Evolutionary conservation across 1,284 basidiomycete genomes (phyloP).

Genomic region (Sanghuangporus baumii): DNA sequence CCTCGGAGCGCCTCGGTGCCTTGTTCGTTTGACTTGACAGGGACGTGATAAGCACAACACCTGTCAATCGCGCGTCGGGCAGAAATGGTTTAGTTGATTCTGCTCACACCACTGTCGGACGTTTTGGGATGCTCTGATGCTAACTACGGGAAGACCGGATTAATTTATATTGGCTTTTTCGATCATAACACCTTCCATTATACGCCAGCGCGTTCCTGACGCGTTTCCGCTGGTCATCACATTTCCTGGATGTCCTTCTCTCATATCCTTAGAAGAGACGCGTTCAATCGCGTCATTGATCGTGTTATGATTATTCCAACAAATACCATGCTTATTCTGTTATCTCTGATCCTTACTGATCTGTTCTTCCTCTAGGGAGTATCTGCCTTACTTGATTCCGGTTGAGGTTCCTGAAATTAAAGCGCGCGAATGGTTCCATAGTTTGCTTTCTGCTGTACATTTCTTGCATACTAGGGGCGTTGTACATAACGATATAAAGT

Average conservation of each 20-base stretch:
- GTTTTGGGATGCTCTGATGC: neutral
- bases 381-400: constrained; percentile 71
- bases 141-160: neutral
- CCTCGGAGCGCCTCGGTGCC: neutral
- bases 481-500: constrained; percentile 96
- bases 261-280: neutral
- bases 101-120: neutral
- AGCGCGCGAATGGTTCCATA: constrained; percentile 81
- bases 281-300: neutral
- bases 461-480: constrained; percentile 85
- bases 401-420: constrained; percentile 75
- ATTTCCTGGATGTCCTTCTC: neutral
- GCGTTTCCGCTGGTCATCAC: neutral
- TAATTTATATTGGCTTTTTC: neutral
- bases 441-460: constrained; percentile 80
- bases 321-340: neutral
- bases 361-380: constrained; percentile 46
- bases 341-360: constrained; percentile 21
- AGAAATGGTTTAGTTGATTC: neutral
- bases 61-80: neutral
- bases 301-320: neutral
- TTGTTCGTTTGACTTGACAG: neutral
- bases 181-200: neutral
- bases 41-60: neutral
- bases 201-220: neutral